Conservation (phyloP, 306 rosid genomes). For the Cicer bijugum region DNA sequence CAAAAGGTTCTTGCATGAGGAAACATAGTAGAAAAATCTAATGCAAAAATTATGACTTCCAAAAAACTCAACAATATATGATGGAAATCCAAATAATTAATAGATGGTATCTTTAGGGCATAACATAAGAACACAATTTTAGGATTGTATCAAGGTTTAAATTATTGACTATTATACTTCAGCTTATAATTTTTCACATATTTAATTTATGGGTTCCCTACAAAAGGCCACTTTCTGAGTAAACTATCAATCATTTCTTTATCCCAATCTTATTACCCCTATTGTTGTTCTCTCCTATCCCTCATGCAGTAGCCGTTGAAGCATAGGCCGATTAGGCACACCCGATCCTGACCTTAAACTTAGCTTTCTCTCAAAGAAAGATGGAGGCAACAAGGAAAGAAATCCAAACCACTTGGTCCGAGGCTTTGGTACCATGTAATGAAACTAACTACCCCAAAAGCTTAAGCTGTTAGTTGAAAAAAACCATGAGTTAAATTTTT, state of each 20-base stretch:
- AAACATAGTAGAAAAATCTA: neutral
- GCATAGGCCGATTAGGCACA: neutral
- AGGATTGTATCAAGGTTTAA: neutral
- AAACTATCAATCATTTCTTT: neutral
- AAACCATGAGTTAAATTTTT: slow-evolving; percentile 16
- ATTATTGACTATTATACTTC: neutral
- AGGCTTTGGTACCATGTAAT: neutral
- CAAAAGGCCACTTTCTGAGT: neutral
- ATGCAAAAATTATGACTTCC: neutral
- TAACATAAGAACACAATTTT: neutral
- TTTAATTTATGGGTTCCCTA: neutral
- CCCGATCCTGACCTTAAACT: neutral
- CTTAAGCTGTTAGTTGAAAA: neutral
- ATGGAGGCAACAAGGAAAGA: neutral
- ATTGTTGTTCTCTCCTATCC: slow-evolving; percentile 8
- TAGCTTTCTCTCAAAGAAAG: neutral
- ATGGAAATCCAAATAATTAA: neutral
- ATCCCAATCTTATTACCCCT: neutral
- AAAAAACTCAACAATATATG: slow-evolving; percentile 10
- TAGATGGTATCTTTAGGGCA: neutral
- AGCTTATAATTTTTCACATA: neutral
- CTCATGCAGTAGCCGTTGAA: neutral
- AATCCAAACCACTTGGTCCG: neutral
- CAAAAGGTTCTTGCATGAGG: slow-evolving; percentile 1
- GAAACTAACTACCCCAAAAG: neutral